Evolutionary conservation across 1,284 basidiomycete genomes (phyloP).

Genomic region (Tremellales sp.): DNA sequence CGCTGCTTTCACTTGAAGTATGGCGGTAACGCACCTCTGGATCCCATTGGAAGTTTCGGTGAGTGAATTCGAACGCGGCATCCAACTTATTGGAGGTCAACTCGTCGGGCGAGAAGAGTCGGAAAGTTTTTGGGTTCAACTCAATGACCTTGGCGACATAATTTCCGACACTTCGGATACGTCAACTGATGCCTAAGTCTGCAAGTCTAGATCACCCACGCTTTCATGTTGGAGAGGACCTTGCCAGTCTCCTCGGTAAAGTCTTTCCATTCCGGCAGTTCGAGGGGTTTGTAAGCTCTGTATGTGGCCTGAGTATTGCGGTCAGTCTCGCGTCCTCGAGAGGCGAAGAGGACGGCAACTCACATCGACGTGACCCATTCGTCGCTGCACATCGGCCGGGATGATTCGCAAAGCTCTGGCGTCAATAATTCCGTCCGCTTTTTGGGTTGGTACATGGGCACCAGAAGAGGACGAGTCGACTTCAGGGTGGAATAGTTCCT

Average conservation of each 20-base stretch:
- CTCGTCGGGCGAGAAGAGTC: constrained; percentile 84
- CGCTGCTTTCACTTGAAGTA: background rate
- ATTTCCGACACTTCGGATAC: constrained; percentile 22
- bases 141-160: constrained; percentile 53
- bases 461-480: constrained; percentile 37
- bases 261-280: constrained; percentile 63
- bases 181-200: constrained; percentile 24
- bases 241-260: constrained; percentile 56
- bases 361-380: constrained; percentile 42
- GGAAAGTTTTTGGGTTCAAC: constrained; percentile 69
- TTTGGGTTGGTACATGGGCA: constrained; percentile 21
- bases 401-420: constrained; percentile 39
- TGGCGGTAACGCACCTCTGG: constrained; percentile 40
- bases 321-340: too few species aligned
- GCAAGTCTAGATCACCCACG: constrained; percentile 41
- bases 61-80: constrained; percentile 59
- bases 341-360: too few species aligned
- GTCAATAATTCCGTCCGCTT: constrained; percentile 35
- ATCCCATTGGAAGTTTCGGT: constrained; percentile 76
- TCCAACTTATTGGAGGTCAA: constrained; percentile 86
- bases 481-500: constrained; percentile 59
- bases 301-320: constrained; percentile 65
- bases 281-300: constrained; percentile 59
- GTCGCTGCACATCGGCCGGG: constrained; percentile 30
- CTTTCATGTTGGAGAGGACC: constrained; percentile 72